Evolutionary conservation across 2,329 filamentous ascomycete species (phyloP).

Genomic region (Lachnellula arida): DNA sequence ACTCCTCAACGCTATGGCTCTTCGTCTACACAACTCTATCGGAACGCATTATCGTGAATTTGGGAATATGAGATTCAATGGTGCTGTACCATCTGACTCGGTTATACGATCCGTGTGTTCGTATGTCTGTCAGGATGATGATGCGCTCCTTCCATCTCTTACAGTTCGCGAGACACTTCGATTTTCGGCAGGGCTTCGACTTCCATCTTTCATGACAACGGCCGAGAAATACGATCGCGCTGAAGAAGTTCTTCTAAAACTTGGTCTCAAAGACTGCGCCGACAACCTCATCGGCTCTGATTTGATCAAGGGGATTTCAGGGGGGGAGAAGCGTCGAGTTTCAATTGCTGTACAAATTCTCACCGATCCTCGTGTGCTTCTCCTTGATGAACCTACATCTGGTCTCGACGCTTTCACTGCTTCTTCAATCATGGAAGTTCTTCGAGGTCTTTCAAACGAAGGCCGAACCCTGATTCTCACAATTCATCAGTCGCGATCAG

Average conservation of each 20-base stretch:
- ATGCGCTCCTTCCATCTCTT: conserved; percentile 67
- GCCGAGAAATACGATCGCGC: conserved; percentile 63
- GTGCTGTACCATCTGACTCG: conserved; percentile 59
- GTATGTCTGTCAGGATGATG: conserved; percentile 75
- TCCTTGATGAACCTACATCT: conserved; percentile 73
- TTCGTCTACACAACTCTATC: conserved; percentile 57
- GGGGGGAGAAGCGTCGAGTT: conserved; percentile 73
- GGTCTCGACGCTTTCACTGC: conserved; percentile 76
- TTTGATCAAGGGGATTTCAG: conserved; percentile 71
- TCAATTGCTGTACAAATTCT: conserved; percentile 75
- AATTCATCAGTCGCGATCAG: conserved; percentile 71
- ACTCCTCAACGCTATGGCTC: conserved; percentile 67
- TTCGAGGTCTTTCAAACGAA: conserved; percentile 65
- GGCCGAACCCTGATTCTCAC: conserved; percentile 72
- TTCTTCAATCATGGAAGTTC: conserved; percentile 69
- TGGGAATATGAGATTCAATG: conserved; percentile 67
- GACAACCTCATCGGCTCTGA: conserved; percentile 70
- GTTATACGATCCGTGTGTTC: conserved; percentile 70
- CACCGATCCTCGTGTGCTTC: conserved; percentile 66
- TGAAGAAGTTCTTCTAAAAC: conserved; percentile 67
- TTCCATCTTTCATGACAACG: conserved; percentile 66
- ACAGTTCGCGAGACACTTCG: conserved; percentile 71
- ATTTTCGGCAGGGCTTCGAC: conserved; percentile 65
- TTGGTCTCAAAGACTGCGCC: conserved; percentile 74
- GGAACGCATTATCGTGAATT: conserved; percentile 57